These are phyloP conservation scores for Kluyveromyces starmeri DNA, from an alignment of 805 yeast species.

Conservation along the genomic window DNA sequence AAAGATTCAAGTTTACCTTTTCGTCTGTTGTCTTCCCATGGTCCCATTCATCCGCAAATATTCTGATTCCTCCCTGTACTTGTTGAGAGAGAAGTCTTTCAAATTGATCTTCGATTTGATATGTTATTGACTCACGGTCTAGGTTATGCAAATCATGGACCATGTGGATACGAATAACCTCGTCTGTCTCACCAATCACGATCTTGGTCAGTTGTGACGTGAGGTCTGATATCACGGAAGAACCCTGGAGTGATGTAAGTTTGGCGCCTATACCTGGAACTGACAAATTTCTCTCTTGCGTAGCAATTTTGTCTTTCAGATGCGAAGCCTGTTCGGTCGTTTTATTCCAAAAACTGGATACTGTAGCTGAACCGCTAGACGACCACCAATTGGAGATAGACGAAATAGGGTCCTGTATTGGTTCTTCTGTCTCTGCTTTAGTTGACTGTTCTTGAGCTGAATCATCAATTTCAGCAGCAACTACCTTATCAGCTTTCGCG, in stretches of 20 bases:
- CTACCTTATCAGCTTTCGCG: slow-evolving; percentile 8
- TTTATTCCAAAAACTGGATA: slow-evolving; percentile 55
- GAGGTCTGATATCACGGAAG: slow-evolving; percentile 20
- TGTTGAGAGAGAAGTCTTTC: slow-evolving; percentile 54
- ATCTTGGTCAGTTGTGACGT: slow-evolving; percentile 27
- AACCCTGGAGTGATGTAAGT: slow-evolving; percentile 12
- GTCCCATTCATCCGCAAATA: slow-evolving; percentile 46
- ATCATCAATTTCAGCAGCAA: slow-evolving; percentile 9
- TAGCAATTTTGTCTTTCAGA: slow-evolving; percentile 30
- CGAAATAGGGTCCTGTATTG: slow-evolving; percentile 49
- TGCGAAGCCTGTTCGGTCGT: slow-evolving; percentile 42
- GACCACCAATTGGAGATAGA: slow-evolving; percentile 72
- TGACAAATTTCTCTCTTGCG: slow-evolving; percentile 27
- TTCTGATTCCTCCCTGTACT: slow-evolving; percentile 69
- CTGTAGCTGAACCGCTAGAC: slow-evolving; percentile 55
- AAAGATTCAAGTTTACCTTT: slow-evolving; percentile 48
- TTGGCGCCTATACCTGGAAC: slow-evolving; percentile 25
- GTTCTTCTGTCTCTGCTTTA: slow-evolving; percentile 19
- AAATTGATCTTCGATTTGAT: slow-evolving; percentile 42
- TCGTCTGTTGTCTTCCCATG: slow-evolving; percentile 27
- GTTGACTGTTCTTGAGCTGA: slow-evolving; percentile 18
- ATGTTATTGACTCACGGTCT: slow-evolving; percentile 35
- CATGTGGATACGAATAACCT: slow-evolving; percentile 50
- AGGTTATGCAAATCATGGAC: slow-evolving; percentile 61
- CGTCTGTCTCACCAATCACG: slow-evolving; percentile 36